Conservation (phyloP, 352 stramenopile genomes). For the Globisporangium spiculum region DNA sequence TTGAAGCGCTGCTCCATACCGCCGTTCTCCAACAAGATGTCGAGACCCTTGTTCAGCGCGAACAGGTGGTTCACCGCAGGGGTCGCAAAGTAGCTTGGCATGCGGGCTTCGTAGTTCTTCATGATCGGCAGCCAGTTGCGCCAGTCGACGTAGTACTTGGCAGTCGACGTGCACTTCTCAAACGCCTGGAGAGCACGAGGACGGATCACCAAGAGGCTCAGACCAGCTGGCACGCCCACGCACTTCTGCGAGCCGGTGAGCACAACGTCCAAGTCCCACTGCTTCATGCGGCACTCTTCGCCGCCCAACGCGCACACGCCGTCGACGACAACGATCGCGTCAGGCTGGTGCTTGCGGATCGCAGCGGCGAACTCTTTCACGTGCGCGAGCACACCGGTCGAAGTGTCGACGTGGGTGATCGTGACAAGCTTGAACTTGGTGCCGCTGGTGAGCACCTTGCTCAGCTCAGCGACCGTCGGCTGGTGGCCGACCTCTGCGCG, state of each 20-base stretch:
- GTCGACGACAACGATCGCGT: constrained; percentile 67
- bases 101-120: constrained; percentile 80
- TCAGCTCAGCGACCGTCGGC: constrained; percentile 46
- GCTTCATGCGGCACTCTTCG: constrained; percentile 78
- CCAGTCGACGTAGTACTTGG: constrained; percentile 79
- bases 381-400: constrained; percentile 60
- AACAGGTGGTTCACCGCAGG: constrained; percentile 80
- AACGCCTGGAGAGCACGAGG: constrained; percentile 64
- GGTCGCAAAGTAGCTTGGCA: constrained; percentile 76
- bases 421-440: constrained; percentile 63
- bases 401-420: constrained; percentile 81
- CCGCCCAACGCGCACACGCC: constrained; percentile 67
- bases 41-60: constrained; percentile 59
- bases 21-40: constrained; percentile 68
- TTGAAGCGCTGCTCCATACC: constrained; percentile 77
- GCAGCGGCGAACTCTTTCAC: constrained; percentile 55
- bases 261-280: constrained; percentile 77
- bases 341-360: constrained; percentile 55
- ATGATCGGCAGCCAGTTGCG: constrained; percentile 81
- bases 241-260: constrained; percentile 82
- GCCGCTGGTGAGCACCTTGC: constrained; percentile 33
- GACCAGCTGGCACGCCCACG: constrained; percentile 60
- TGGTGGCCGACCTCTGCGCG: constrained; percentile 55
- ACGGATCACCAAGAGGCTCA: constrained; percentile 66
- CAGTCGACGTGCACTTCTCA: constrained; percentile 47